These are phyloP conservation scores for Nannochloris sp. DNA, from an alignment of 139 green algal genomes.

Conservation along the genomic window DNA sequence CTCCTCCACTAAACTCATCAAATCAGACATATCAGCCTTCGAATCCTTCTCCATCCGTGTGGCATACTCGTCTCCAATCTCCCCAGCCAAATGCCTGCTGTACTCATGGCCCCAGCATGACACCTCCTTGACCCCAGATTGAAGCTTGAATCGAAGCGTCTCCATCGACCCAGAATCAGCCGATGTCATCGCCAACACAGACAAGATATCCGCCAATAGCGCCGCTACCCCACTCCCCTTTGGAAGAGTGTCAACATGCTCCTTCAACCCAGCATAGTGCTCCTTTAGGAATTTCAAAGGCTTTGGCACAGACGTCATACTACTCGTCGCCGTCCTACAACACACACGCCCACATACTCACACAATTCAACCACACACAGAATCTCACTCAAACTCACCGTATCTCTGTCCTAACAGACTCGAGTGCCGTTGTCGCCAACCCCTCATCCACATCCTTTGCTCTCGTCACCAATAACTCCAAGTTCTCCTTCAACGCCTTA, in stretches of 20 bases:
- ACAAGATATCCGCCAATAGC: slow-evolving; percentile 88
- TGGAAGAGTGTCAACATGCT: slow-evolving; percentile 44
- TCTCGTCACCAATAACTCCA: slow-evolving; percentile 85
- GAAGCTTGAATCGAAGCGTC: slow-evolving; percentile 75
- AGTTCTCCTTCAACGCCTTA: slow-evolving; percentile 71
- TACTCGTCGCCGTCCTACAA: slow-evolving; percentile 66
- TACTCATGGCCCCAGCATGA: slow-evolving; percentile 95
- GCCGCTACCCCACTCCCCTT: slow-evolving; percentile 24
- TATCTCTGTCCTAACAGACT: slow-evolving; percentile 53
- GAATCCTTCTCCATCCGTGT: slow-evolving; percentile 2
- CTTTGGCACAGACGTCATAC: slow-evolving; percentile 98
- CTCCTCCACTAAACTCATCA: slow-evolving; percentile 79
- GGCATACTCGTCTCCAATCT: slow-evolving; percentile 31
- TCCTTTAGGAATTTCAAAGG: slow-evolving; percentile 94
- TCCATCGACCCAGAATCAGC: slow-evolving; percentile 60
- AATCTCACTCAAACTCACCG: slow-evolving; percentile 2
- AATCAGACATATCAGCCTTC: slow-evolving; percentile 39
- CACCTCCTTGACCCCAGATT: slow-evolving; percentile 32
- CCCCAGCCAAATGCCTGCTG: slow-evolving; percentile 80
- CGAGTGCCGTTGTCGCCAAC: slow-evolving; percentile 59
- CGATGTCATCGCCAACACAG: slow-evolving; percentile 87
- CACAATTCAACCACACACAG: neutral
- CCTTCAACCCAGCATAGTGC: slow-evolving; percentile 75
- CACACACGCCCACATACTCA: neutral
- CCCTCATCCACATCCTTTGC: slow-evolving; percentile 45